Percentiles rank a stretch among this genome's conserved stretches.
Conservation (phyloP, 139 green algal genomes). For the Edaphochlamys debaryana region DNA sequence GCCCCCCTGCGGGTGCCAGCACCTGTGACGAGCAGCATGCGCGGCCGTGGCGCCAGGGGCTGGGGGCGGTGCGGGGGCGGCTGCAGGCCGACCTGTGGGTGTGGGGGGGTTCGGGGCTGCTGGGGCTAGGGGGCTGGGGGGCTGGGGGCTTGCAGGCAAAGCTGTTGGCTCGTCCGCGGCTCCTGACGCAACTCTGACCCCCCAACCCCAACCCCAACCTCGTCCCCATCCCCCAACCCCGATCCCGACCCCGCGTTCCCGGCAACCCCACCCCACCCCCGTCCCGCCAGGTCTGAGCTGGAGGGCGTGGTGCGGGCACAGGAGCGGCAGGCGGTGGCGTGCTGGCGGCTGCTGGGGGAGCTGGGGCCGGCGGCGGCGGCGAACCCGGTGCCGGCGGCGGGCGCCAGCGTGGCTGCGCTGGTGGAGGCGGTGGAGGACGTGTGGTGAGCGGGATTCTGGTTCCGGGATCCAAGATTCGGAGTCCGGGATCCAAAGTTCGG, state of each 20-base stretch:
- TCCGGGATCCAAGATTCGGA: neutral
- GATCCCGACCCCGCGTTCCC: too few relatives aligned
- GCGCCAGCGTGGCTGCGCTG: constrained; percentile 9
- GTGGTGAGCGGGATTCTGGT: neutral
- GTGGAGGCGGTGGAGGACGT: constrained; percentile 30
- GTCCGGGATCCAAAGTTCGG: neutral
- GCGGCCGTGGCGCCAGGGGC: too few relatives aligned
- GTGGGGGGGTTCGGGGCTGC: too few relatives aligned
- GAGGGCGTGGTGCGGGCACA: neutral
- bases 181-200: too few relatives aligned
- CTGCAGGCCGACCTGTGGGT: constrained; percentile 17
- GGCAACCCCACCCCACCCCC: too few relatives aligned
- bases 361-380: neutral
- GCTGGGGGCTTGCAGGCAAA: too few relatives aligned
- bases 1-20: too few relatives aligned
- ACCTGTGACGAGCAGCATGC: too few relatives aligned
- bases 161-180: too few relatives aligned
- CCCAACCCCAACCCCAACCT: neutral
- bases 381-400: constrained; percentile 11
- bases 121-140: too few relatives aligned
- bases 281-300: constrained; percentile 1
- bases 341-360: constrained; percentile 15
- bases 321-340: constrained; percentile 27
- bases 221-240: neutral
- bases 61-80: constrained; percentile 17